Base-by-base conservation (phyloP, 2,329 filamentous ascomycete species). In the Capronia americana region DNA sequence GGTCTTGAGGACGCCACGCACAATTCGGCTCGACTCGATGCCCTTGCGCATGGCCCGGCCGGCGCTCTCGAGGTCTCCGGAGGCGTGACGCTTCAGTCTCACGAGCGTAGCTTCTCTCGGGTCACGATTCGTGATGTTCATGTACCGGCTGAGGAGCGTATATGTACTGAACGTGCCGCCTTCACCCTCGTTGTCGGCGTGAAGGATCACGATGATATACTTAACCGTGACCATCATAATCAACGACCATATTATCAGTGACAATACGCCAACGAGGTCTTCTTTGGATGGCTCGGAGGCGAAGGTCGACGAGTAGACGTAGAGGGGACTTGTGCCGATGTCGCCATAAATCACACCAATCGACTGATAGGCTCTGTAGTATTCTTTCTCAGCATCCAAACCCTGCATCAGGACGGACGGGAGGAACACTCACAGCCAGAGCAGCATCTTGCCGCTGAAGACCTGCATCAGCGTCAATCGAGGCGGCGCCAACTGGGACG, bases 321-420 rank as follows among this genome's bases (percentile, higher is more conserved):
- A 87, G 3, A 87, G 80, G 2, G 85, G 85, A 51, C 80, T 83
- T 5, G 85, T 87, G 23, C 84, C 85, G 67, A 87, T 86, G 65
- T 87, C 85, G n/a, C 85, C 85, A 67, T 87, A 87, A 60, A 87
- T 86, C 64, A 86, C 84, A 38, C 85, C 85, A 34, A 82, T 81
- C 0, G 82, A 84, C 70, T 86, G 84, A 72, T 86, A 87, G 7
- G 84, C 81, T 44, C 38, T 44, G 17, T 8, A 34, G 2, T 0
- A 8, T 7, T 8, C 3, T 8, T 20, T n/a, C 17, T 44, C 38
- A 44, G 38, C 38, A 44, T 44, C 17, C 5, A 3, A n/a, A 8
- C 3, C 4, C 17, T 8, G 38, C 6, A n/a, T 44, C 17, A 17
- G 17, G 17, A 44, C 38, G 17, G 11, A 44, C 38, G 6, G 14